Evolutionary conservation across 352 stramenopile genomes (phyloP).

Genomic region (Pythium biforme): DNA sequence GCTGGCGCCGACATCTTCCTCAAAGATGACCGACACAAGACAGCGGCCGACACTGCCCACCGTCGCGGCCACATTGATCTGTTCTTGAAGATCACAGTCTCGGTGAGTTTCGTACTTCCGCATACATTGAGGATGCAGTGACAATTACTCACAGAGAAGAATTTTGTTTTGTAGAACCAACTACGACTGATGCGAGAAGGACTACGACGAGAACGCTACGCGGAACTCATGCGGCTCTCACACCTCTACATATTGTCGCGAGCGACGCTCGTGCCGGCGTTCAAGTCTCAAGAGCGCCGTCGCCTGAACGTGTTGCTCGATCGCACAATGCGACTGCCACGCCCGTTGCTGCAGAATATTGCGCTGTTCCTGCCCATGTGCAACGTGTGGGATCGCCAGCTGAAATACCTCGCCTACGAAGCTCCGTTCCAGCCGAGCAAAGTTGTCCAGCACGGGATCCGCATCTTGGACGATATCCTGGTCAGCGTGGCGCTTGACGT

Average conservation of each 20-base stretch:
- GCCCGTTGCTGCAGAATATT: constrained; percentile 80
- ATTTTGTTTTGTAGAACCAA: constrained; percentile 48
- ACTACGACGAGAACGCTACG: constrained; percentile 67
- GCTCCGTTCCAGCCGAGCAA: constrained; percentile 65
- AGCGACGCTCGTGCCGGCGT: constrained; percentile 43
- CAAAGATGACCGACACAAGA: constrained; percentile 88
- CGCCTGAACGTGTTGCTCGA: constrained; percentile 58
- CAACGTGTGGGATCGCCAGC: constrained; percentile 74
- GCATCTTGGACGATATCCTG: constrained; percentile 82
- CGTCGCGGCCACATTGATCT: constrained; percentile 79
- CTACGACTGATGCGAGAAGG: constrained; percentile 76
- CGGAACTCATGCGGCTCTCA: constrained; percentile 68
- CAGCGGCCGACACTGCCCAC: constrained; percentile 76
- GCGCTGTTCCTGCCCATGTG: constrained; percentile 71
- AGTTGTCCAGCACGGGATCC: constrained; percentile 77
- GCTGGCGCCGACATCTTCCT: constrained; percentile 84
- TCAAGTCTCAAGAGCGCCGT: constrained; percentile 42
- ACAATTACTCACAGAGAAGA: background rate
- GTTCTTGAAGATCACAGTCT: constrained; percentile 84
- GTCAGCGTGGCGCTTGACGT: constrained; percentile 71
- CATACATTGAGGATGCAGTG: background rate
- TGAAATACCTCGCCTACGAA: constrained; percentile 81
- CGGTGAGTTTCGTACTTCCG: constrained; percentile 27
- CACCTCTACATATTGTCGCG: constrained; percentile 64
- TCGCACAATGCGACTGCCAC: constrained; percentile 65